phyloP scores from a whole-genome alignment of 345 rosid genomes.

The Leavenworthia alabamica region DNA sequence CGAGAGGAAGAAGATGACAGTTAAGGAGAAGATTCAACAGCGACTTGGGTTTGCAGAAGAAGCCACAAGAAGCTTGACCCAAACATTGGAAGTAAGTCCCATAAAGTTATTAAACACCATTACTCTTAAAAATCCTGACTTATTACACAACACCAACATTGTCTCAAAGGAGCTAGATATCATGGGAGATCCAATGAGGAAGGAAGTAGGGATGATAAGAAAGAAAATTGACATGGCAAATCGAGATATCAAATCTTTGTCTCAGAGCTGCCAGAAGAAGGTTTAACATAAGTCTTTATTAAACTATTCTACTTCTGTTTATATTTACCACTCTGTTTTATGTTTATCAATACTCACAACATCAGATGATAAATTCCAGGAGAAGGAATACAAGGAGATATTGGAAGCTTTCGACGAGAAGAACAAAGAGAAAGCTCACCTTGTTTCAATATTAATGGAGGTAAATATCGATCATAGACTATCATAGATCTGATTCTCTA shows the following conservation, averaged over 20 bases:
- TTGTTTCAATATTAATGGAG: constrained; percentile 39
- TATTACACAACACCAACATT: neutral
- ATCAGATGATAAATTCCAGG: constrained; percentile 37
- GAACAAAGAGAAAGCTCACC: constrained; percentile 52
- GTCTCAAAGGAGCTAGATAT: constrained; percentile 60
- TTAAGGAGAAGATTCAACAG: constrained; percentile 60
- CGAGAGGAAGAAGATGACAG: constrained; percentile 60
- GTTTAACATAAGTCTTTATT: constrained; percentile 26
- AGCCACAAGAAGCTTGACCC: constrained; percentile 58
- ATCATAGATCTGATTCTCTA: constrained; percentile 6
- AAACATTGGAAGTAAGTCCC: constrained; percentile 59
- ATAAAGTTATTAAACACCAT: neutral
- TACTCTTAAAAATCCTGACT: neutral
- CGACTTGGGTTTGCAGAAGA: constrained; percentile 70
- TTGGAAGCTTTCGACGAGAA: constrained; percentile 66
- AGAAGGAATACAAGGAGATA: constrained; percentile 22
- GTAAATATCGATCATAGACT: neutral
- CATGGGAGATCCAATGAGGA: constrained; percentile 64
- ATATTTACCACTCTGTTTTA: neutral
- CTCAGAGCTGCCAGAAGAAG: constrained; percentile 74
- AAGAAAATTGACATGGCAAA: constrained; percentile 62
- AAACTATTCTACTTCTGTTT: neutral
- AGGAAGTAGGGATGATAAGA: constrained; percentile 57
- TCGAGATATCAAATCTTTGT: constrained; percentile 57
- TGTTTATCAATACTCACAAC: neutral